Evolutionary conservation across 2,329 filamentous ascomycete genomes (phyloP), one percentile per base, ranked within the genome.

Genomic region (Neonectria magnoliae): DNA sequence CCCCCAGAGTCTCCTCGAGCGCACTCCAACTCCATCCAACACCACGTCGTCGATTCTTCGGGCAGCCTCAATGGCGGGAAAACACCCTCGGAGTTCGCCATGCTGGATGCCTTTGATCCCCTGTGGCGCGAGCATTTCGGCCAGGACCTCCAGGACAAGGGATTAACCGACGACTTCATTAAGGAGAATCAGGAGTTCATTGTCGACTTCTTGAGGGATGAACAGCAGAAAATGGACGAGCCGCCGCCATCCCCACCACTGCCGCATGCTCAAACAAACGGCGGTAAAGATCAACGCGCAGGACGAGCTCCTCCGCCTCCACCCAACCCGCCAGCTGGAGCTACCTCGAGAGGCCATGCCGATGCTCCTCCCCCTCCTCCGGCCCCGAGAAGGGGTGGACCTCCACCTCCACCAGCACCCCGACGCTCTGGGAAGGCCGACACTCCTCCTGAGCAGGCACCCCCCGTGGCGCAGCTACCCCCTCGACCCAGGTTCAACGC

Each of bases 401-500:
- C 76, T 47, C 78, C 77, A 27, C 79, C 76, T 14, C 77, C 79
- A 22, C 77, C 77, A 10, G 88, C 90, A 29, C 78, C 90, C 72
- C 79, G 90, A 79, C 79, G 91, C 83, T 82, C 86, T 78, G 78
- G 83, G 77, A 83, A 87, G 75, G 64, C 77, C 20, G 87, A 89
- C 25, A 57, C 77, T 10, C 68, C 81, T 3, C 88, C 92, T n/a
- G 87, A 91, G 31, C 85, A 90, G 74, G 91, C 93, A 64, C 87
- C 91, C 14, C 92, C 93, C 13, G 88, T 90, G 18, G 85, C 85
- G 10, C 71, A 75, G 25, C 16, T 2, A 31, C 78, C 79, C 16
- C 87, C 89, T 22, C 87, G 90, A 56, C 88, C 88, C 9, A 87
- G 85, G 72, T 98, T 97, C 81, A 87, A 90, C 69, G 95, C 93